A percentile compares a stretch with the other conserved stretches of the same genome.
Evolutionary conservation across 106 monocot genomes (phyloP).

Genomic region (Apostasia ramifera): DNA sequence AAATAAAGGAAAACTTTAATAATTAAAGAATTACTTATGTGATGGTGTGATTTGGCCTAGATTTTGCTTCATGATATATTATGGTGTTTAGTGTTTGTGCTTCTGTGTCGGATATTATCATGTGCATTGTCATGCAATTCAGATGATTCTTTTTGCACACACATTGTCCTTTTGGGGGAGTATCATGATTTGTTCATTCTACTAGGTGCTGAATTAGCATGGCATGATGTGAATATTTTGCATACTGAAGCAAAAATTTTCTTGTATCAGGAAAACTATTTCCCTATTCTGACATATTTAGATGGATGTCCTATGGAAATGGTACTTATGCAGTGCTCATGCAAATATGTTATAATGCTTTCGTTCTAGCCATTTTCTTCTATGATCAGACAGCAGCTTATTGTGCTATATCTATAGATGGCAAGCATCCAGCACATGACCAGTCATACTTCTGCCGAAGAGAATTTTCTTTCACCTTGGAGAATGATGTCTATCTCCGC

Average conservation of each 20-base stretch:
- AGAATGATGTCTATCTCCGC: constrained; percentile 80
- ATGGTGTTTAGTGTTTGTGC: no score
- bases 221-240: neutral
- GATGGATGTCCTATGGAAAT: constrained; percentile 98
- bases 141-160: neutral
- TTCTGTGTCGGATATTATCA: no score
- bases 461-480: constrained; percentile 87
- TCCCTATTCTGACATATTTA: constrained; percentile 76
- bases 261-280: constrained; percentile 74
- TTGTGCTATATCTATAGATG: constrained; percentile 41
- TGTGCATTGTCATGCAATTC: neutral
- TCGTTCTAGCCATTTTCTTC: neutral
- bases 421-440: constrained; percentile 90
- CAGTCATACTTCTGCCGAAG: constrained; percentile 67
- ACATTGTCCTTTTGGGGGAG: neutral
- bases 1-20: neutral
- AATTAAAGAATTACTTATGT: no score
- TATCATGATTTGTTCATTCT: neutral
- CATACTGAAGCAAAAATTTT: neutral
- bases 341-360: neutral
- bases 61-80: neutral
- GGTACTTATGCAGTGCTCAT: constrained; percentile 26
- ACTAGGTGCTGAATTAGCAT: neutral
- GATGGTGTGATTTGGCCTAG: neutral
- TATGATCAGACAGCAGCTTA: neutral